Percentiles rank a stretch among this genome's conserved stretches.
Evolutionary conservation across 768 basidiomycete species (phyloP).

Genomic region (Suillus subaureus): DNA sequence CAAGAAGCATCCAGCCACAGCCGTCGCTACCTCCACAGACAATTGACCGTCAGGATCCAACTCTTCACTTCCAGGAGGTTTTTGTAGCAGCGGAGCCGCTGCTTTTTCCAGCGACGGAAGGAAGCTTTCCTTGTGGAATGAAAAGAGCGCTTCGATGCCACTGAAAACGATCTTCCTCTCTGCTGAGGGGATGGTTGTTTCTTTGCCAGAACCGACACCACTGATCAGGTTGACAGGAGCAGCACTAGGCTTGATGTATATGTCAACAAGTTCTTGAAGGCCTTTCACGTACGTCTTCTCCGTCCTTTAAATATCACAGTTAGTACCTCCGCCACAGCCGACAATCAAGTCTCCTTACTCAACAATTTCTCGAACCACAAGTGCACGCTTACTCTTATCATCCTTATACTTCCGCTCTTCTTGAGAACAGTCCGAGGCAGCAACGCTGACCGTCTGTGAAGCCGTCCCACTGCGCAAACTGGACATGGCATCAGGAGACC

Average conservation of each 20-base stretch:
- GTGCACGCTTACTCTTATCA: slow-evolving; percentile 81
- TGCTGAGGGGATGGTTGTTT: slow-evolving; percentile 79
- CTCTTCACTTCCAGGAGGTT: slow-evolving; percentile 45
- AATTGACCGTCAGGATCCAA: slow-evolving; percentile 72
- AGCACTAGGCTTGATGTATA: slow-evolving; percentile 88
- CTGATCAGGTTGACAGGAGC: slow-evolving; percentile 70
- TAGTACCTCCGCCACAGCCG: slow-evolving; percentile 13
- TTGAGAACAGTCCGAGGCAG: slow-evolving; percentile 68
- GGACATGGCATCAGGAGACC: slow-evolving; percentile 64
- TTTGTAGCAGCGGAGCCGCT: slow-evolving; percentile 64
- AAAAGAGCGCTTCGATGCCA: slow-evolving; percentile 85
- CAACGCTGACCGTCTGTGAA: slow-evolving; percentile 72
- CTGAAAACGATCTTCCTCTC: slow-evolving; percentile 93
- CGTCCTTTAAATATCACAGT: slow-evolving; percentile 54
- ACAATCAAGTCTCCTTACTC: slow-evolving; percentile 54
- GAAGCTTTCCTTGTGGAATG: slow-evolving; percentile 92
- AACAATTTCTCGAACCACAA: slow-evolving; percentile 89
- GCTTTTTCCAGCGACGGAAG: slow-evolving; percentile 87
- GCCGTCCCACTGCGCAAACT: slow-evolving; percentile 61
- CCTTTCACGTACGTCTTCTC: slow-evolving; percentile 95
- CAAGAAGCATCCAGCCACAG: slow-evolving; percentile 86
- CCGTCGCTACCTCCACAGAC: slow-evolving; percentile 73
- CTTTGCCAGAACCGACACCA: slow-evolving; percentile 71
- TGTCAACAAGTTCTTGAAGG: slow-evolving; percentile 91
- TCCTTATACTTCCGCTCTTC: slow-evolving; percentile 92